Percentiles rank a stretch among this genome's conserved stretches.
These are phyloP conservation scores for Breynia disticha DNA, from an alignment of 441 rosid genomes.

Conservation along the genomic window DNA sequence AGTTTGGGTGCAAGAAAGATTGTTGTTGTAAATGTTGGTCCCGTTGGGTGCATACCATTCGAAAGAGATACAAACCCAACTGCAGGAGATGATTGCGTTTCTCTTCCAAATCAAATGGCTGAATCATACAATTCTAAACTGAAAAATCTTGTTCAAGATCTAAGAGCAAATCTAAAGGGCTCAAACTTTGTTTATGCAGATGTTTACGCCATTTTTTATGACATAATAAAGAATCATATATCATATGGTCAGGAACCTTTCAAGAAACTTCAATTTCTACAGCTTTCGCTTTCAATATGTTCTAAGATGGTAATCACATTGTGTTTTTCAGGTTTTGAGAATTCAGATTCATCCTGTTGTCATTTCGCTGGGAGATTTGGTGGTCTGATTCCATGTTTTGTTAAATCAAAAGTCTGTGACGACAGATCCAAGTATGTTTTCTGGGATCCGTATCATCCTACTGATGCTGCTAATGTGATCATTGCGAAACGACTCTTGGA, in stretches of 20 bases:
- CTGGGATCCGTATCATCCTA: conserved; percentile 84
- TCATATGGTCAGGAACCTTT: conserved; percentile 29
- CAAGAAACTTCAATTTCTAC: neutral
- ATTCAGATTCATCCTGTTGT: conserved; percentile 44
- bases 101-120: conserved; percentile 38
- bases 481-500: conserved; percentile 48
- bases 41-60: conserved; percentile 69
- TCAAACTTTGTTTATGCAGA: conserved; percentile 42
- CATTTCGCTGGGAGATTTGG: conserved; percentile 38
- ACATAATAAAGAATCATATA: conserved; percentile 36
- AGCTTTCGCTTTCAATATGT: neutral
- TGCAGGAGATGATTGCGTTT: conserved; percentile 34
- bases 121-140: conserved; percentile 35
- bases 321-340: conserved; percentile 42
- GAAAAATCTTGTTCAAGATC: conserved; percentile 30
- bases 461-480: conserved; percentile 51
- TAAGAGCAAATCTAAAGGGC: conserved; percentile 27
- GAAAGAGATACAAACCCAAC: conserved; percentile 38
- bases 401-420: conserved; percentile 40
- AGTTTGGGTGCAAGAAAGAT: conserved; percentile 54
- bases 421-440: conserved; percentile 58
- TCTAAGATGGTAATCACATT: neutral
- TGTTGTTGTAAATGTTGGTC: conserved; percentile 46
- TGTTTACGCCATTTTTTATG: conserved; percentile 35
- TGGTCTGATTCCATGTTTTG: conserved; percentile 58